Evolutionary conservation across 1,139 yeast genomes (phyloP).

Genomic region (Geotrichum aggregatum): DNA sequence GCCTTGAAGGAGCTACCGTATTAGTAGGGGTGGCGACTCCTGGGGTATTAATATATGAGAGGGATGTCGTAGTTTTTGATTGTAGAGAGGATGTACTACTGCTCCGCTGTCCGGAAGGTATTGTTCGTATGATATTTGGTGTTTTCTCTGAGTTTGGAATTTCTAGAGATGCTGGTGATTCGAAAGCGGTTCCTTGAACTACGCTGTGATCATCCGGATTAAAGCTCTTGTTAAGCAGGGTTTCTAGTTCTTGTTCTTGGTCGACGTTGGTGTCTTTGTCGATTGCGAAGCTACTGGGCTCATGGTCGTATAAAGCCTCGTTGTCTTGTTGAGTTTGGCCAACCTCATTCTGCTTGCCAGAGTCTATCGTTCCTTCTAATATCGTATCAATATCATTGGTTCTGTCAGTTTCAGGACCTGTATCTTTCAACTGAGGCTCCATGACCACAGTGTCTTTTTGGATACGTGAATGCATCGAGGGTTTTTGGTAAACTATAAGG

Average conservation of each 20-base stretch:
- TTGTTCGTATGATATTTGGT: not conserved
- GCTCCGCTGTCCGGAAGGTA: constrained; percentile 1
- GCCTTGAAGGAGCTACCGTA: not conserved
- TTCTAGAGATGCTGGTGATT: not conserved
- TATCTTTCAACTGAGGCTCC: too few relatives aligned
- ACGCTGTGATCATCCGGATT: not conserved
- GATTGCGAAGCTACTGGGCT: not conserved
- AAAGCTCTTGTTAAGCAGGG: not conserved
- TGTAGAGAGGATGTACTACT: constrained; percentile 22
- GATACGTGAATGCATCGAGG: too few relatives aligned
- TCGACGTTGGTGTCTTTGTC: too few relatives aligned
- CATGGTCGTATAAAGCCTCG: not conserved
- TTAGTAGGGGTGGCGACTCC: not conserved
- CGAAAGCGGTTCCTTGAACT: not conserved
- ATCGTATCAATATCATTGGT: too few relatives aligned
- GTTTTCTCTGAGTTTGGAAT: not conserved
- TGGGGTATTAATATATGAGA: constrained; percentile 21
- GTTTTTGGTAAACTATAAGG: too few relatives aligned
- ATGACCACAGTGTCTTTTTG: too few relatives aligned
- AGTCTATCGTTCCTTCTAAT: too few relatives aligned
- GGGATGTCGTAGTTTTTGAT: constrained; percentile 29
- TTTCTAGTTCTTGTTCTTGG: constrained; percentile 3
- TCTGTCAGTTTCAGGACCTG: too few relatives aligned
- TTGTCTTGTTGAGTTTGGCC: too few relatives aligned
- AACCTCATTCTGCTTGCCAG: too few relatives aligned